phyloP scores from a whole-genome alignment of 1,284 basidiomycete genomes.

The Cryptococcus maquisensis region DNA sequence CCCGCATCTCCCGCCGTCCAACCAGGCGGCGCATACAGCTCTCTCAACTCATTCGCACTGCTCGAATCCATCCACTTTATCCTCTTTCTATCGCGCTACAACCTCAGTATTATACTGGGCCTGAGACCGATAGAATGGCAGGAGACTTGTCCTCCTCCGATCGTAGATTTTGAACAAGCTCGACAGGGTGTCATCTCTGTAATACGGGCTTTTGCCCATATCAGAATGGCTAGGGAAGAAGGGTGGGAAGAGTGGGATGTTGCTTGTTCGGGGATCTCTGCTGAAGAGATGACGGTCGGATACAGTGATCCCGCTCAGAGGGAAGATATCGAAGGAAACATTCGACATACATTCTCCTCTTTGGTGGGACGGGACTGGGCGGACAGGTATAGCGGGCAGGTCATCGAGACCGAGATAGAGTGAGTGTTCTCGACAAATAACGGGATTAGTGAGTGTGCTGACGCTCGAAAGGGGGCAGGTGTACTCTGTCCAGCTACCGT shows the following conservation, averaged over 20 bases:
- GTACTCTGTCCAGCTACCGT: constrained; percentile 30
- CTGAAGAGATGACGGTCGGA: constrained; percentile 10
- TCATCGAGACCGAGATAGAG: constrained; percentile 34
- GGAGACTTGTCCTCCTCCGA: constrained; percentile 29
- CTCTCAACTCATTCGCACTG: constrained; percentile 21
- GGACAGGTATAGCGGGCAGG: constrained; percentile 19
- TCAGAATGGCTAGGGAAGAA: constrained; percentile 11
- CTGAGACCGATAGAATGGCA: constrained; percentile 28
- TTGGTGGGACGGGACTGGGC: constrained; percentile 21
- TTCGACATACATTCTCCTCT: constrained; percentile 22
- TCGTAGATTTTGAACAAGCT: constrained; percentile 24
- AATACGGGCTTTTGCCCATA: constrained; percentile 17
- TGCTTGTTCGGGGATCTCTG: constrained; percentile 26
- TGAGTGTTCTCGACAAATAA: no score
- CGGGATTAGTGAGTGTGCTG: no score
- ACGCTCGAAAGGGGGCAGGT: constrained; percentile 9
- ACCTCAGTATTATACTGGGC: constrained; percentile 31
- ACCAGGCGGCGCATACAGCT: not conserved
- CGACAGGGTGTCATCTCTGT: constrained; percentile 36
- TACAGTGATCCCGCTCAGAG: constrained; percentile 17
- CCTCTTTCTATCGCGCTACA: constrained; percentile 38
- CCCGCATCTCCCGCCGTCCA: not conserved
- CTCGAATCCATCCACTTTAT: constrained; percentile 40
- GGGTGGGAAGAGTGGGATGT: constrained; percentile 31
- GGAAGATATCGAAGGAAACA: constrained; percentile 14